These are phyloP conservation scores for Phytophthora sojae DNA, from an alignment of 352 stramenopile species.

Conservation along the genomic window DNA sequence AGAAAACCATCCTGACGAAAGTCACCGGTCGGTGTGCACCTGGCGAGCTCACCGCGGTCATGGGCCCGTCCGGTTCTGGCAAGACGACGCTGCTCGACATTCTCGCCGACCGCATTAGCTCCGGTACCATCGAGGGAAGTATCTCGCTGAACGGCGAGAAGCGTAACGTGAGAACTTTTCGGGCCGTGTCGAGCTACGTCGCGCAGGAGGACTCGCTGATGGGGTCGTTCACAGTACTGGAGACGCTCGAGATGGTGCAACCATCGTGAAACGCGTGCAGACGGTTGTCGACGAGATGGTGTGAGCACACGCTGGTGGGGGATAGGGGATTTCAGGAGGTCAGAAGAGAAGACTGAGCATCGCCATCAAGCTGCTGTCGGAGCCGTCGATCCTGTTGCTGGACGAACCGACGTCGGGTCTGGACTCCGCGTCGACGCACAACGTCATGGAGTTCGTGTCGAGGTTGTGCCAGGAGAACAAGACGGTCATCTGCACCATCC, in stretches of 20 bases:
- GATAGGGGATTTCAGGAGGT: slow-evolving; percentile 85
- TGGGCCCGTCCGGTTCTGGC: slow-evolving; percentile 64
- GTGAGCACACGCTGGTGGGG: slow-evolving; percentile 69
- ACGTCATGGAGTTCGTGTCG: slow-evolving; percentile 87
- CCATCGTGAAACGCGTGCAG: slow-evolving; percentile 60
- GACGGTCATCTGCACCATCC: slow-evolving; percentile 89
- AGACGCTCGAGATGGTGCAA: slow-evolving; percentile 71
- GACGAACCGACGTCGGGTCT: slow-evolving; percentile 94
- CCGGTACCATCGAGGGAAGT: slow-evolving; percentile 42
- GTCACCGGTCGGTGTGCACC: slow-evolving; percentile 61
- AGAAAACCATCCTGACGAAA: slow-evolving; percentile 60
- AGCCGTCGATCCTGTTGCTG: slow-evolving; percentile 95
- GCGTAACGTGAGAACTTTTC: slow-evolving; percentile 48
- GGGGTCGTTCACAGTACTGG: slow-evolving; percentile 70
- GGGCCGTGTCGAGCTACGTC: too few species aligned
- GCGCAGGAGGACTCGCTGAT: slow-evolving; percentile 63
- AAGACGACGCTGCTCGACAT: slow-evolving; percentile 77
- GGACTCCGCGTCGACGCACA: slow-evolving; percentile 88
- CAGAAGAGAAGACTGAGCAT: slow-evolving; percentile 94
- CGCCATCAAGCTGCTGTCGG: slow-evolving; percentile 92
- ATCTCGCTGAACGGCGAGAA: slow-evolving; percentile 56
- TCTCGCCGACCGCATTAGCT: slow-evolving; percentile 52
- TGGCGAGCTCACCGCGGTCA: slow-evolving; percentile 68
- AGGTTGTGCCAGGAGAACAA: slow-evolving; percentile 60
- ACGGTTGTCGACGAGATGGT: slow-evolving; percentile 72